phyloP scores from a whole-genome alignment of 176 grass and related monocot species.

The Musa acuminata region DNA sequence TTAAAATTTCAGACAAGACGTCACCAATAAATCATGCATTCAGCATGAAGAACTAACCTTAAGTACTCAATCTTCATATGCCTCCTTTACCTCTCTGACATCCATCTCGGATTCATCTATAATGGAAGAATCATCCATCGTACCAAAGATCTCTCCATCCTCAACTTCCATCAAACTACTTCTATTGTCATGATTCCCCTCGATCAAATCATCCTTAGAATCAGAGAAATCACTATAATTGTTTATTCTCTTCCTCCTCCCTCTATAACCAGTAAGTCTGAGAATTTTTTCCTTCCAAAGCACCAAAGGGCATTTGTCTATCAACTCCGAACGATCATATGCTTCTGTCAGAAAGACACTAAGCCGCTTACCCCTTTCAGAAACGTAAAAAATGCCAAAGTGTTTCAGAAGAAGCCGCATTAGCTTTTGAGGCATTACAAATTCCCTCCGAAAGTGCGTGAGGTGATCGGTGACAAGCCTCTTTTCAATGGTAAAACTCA shows the following conservation, averaged over 20 bases:
- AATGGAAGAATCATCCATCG: constrained; percentile 25
- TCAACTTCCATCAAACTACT: constrained; percentile 28
- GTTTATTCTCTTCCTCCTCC: constrained; percentile 46
- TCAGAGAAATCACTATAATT: constrained; percentile 20
- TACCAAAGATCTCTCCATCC: constrained; percentile 31
- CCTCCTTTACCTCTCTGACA: constrained; percentile 27
- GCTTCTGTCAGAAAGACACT: constrained; percentile 78
- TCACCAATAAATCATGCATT: too few relatives aligned
- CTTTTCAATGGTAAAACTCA: constrained; percentile 77
- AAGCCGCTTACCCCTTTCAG: constrained; percentile 64
- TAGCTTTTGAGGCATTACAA: constrained; percentile 90
- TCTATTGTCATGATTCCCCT: constrained; percentile 2
- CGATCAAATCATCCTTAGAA: constrained; percentile 30
- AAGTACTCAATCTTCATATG: constrained; percentile 24
- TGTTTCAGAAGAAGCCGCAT: constrained; percentile 48
- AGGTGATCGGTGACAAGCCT: constrained; percentile 82
- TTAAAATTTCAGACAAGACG: too few relatives aligned
- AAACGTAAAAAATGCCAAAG: constrained; percentile 50
- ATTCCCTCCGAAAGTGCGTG: constrained; percentile 70
- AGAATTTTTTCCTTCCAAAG: constrained; percentile 70
- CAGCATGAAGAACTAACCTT: neutral
- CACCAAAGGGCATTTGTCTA: constrained; percentile 49
- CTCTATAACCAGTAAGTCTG: constrained; percentile 53
- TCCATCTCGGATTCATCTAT: constrained; percentile 58
- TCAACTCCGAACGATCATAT: constrained; percentile 59